Conservation (phyloP, 768 basidiomycete genomes). For the Tylopilus vinaceipallidus region DNA sequence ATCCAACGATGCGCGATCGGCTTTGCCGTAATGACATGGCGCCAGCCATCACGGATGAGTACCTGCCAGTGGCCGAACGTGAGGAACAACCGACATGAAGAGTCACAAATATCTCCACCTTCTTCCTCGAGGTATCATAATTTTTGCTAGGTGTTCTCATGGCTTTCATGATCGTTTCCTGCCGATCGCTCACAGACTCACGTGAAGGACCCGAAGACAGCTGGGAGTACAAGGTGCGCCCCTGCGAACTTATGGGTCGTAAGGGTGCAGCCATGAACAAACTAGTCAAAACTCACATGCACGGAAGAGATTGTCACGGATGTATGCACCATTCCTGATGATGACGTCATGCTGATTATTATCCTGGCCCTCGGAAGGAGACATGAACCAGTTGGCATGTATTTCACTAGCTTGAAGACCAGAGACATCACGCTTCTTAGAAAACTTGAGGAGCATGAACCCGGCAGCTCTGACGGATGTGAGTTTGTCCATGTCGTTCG, state of each 20-base stretch:
- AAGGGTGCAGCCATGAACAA: background rate
- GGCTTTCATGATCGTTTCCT: background rate
- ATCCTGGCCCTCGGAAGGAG: background rate
- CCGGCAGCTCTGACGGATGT: too few relatives aligned
- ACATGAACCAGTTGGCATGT: background rate
- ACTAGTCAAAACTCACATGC: background rate
- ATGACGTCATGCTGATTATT: background rate
- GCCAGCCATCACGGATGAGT: background rate
- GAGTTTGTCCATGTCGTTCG: too few relatives aligned
- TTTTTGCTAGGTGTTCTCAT: background rate
- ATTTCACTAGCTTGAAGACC: background rate
- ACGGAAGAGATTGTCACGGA: background rate
- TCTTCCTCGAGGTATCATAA: background rate
- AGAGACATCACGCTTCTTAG: too few relatives aligned
- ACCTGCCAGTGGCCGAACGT: background rate
- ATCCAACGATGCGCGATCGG: too few relatives aligned
- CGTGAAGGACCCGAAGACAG: background rate
- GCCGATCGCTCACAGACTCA: background rate
- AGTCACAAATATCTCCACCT: background rate
- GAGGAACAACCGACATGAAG: background rate
- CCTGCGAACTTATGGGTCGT: background rate
- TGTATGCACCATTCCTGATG: background rate
- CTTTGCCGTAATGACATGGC: background rate
- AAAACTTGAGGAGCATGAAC: too few relatives aligned
- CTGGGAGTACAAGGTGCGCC: background rate